Conservation (phyloP, 1,284 basidiomycete species). For the Hymenochaete sp. region DNA sequence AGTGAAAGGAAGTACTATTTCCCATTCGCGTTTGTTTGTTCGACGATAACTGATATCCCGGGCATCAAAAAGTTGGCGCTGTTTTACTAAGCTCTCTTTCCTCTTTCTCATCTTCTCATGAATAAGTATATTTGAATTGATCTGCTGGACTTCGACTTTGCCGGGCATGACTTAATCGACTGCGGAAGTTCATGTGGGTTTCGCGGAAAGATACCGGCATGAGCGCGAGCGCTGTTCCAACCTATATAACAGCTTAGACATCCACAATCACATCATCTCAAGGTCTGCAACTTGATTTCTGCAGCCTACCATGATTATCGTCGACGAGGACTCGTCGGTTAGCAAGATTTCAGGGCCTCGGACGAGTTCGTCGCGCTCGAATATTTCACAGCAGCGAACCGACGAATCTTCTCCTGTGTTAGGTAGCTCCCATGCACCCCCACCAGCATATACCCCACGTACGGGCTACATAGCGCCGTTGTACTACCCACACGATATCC, state of each 20-base stretch:
- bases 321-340: conserved; percentile 9
- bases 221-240: neutral
- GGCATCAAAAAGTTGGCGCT: too few relatives aligned
- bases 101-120: too few relatives aligned
- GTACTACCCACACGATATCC: conserved; percentile 7
- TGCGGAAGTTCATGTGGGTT: conserved; percentile 9
- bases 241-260: too few relatives aligned
- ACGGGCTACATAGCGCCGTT: conserved; percentile 2
- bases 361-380: neutral
- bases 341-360: neutral
- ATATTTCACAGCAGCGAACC: neutral
- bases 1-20: too few relatives aligned
- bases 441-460: conserved; percentile 10
- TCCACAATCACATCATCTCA: neutral
- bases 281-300: neutral
- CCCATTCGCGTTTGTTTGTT: too few relatives aligned
- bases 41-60: too few relatives aligned
- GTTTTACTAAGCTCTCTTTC: too few relatives aligned
- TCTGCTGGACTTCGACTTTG: too few relatives aligned
- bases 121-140: too few relatives aligned
- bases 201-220: too few relatives aligned
- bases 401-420: neutral
- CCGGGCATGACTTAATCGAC: conserved; percentile 6
- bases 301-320: conserved; percentile 5
- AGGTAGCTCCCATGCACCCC: neutral